Evolutionary conservation across 1,139 yeast species (phyloP), one percentile per base, ranked within the genome.

Genomic region (Yamadazyma atlantica): DNA sequence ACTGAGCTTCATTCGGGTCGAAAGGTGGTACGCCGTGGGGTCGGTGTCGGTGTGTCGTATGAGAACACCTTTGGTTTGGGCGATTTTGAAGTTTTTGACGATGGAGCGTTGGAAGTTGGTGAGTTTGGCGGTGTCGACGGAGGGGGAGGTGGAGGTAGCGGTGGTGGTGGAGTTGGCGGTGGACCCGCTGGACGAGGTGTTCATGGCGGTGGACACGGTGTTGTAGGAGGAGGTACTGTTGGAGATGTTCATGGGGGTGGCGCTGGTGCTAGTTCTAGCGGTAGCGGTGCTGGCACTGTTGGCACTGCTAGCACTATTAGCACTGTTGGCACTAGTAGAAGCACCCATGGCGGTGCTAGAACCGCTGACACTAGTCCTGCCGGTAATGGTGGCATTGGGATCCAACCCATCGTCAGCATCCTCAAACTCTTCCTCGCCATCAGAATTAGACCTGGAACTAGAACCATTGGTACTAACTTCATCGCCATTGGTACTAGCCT

Each of bases 61-160:
- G 40, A 21, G 57, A 44, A 47, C 45, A 1, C 52, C 45, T 19
- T 40, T 44, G 9, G 38, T 29, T n/a, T 31, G 40, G 24, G 52
- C 54, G 0, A 70, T 58, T 30, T 62, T 54, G 29, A 69, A 48
- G 41, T 68, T 67, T 8, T 62, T 53, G 11, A 67, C 38, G 4
- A 69, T 57, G 0, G 76, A 70, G 33, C 56, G 50, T 37, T 68
- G 69, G 43, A 69, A 64, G 1, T 56, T 50, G 3, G 70, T 57
- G n/a, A 46, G 34, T 2, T 33, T 34, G 8, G 23, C 33, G 26
- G 36, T 43, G 24, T 36, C 36, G 8, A 26, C 5, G 11, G 28
- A 23, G 9, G 38, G 24, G 3, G 34, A 21, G n/a, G 15, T 24
- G 7, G 13, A 13, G 9, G 22, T 6, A 11, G 13, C 10, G 10